Evolutionary conservation across 176 grass and related monocot genomes (phyloP), one percentile per base, ranked within the genome.

Genomic region (Oryza meridionalis): DNA sequence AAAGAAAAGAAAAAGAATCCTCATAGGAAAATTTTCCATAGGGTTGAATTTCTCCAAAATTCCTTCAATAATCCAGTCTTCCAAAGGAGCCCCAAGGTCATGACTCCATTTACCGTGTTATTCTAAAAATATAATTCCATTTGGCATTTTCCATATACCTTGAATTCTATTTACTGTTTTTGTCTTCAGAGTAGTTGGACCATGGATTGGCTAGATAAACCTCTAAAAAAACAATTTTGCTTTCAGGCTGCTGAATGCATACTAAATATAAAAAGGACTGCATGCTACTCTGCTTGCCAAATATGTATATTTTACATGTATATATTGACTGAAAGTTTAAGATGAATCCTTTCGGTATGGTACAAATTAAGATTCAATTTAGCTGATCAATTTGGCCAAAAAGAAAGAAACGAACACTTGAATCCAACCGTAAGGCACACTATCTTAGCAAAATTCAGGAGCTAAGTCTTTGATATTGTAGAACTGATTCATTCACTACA

Each of bases 351-450:
- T 50, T 50, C 47, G 13, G 47, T n/a, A 21, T 37, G 2, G 9
- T 21, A 76, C 27, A 59, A 40, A 37, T 37, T 37, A 35, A 16
- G 49, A 53, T 76, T 44, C 58, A 66, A 40, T 65, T 29, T 67
- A 25, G 42, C 50, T 69, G 47, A 69, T 33, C 45, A 80, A 37
- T 51, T 53, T 53, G 65, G 45, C n/a, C 19, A 33, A 51, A 46
- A 38, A 19, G 32, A 33, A 33, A 33, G 4, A 49, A 33, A 45
- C 22, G 47, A 50, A 11, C 66, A 64, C 7, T 61, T 63, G 15
- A 74, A 78, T 22, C 55, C 51, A 67, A 10, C 50, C 16, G 53
- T 76, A 65, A 63, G 63, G 75, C 42, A 61, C 19, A 22, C 65
- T 44, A 19, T 46, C 38, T 78, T 65, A 16, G 9, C 14, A 78